Base-by-base conservation (phyloP, 371 early-diverging fungal species). In the Apophysomyces variabilis region DNA sequence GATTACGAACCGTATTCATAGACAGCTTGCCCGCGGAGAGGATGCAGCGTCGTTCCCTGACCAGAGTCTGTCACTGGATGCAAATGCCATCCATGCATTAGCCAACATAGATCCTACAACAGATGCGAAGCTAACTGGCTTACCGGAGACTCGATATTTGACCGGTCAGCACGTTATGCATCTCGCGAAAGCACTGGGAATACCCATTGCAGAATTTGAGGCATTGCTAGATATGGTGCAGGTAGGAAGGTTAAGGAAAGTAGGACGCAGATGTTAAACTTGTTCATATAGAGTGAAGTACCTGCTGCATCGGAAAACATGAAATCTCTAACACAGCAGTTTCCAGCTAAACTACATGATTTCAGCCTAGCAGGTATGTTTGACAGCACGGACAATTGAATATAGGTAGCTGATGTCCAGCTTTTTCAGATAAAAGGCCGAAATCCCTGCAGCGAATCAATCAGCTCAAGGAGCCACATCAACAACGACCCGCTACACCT, bases 161-260 rank as follows among this genome's bases (percentile, higher is more conserved):
- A 69, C 76, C 5, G 76, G 77, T 14, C 26, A 39, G 0, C 70
- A 75, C 6, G 32, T 80, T 9, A 5, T 72, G 0, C 2, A 35
- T 8, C 58, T 80, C 1, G 69, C 80, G 0, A 60, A 62, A 32
- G 26, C 62, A 4, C 56, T 77, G 0, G 32, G 62, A 39, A 61
- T 77, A 7, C 13, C 44, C 5, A 2, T 66, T 1, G 4, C 61
- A 0, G 38, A 47, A 7, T 35, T 80, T 1, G 60, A 60, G 0
- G 46, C 37, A 0, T 21, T 68, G 0, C 47, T 80, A 8, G 69
- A 73, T 26, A 21, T 50, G 18, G 61, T 70, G 0, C 65, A 73
- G 64, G 76, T 70, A 66, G 47, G 57, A 39, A 45, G 13, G 32
- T 18, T 32, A 18, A 7, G 16, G 11, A 41, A 41, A 11, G 41